phyloP scores from a whole-genome alignment of 371 early-diverging fungal genomes.

The Coemansia sp. region DNA sequence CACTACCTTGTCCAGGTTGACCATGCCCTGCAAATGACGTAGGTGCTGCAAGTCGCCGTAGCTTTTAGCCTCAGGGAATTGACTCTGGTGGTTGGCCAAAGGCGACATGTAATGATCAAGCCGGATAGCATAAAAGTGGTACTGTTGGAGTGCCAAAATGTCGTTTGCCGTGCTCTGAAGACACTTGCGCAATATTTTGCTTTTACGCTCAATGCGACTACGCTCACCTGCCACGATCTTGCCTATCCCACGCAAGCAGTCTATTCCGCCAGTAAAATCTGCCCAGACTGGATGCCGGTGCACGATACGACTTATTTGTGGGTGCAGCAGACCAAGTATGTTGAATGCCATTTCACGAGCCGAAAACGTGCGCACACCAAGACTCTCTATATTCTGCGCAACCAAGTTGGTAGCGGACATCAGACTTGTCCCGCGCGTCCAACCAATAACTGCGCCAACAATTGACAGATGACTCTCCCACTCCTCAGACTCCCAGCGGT shows the following conservation, averaged over 20 bases:
- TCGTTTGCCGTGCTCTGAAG: not conserved
- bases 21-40: constrained; percentile 72
- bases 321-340: constrained; percentile 86
- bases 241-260: not conserved
- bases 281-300: constrained; percentile 4
- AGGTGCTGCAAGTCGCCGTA: constrained; percentile 64
- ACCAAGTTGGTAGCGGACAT: constrained; percentile 91
- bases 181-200: not conserved
- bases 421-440: constrained; percentile 95
- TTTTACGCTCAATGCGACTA: constrained; percentile 53
- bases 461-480: constrained; percentile 91
- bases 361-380: constrained; percentile 77
- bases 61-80: constrained; percentile 72
- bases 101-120: constrained; percentile 60
- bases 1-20: constrained; percentile 89
- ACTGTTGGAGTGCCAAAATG: not conserved
- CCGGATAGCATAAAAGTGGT: constrained; percentile 49
- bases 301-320: constrained; percentile 41
- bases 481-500: constrained; percentile 89
- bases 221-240: constrained; percentile 54
- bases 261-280: not conserved
- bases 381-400: constrained; percentile 62
- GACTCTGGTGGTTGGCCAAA: constrained; percentile 74
- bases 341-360: constrained; percentile 94
- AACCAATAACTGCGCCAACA: constrained; percentile 92